Evolutionary conservation across 257 asterid species (phyloP), one percentile per base, ranked within the genome.

Genomic region (Thymus quinquecostatus): DNA sequence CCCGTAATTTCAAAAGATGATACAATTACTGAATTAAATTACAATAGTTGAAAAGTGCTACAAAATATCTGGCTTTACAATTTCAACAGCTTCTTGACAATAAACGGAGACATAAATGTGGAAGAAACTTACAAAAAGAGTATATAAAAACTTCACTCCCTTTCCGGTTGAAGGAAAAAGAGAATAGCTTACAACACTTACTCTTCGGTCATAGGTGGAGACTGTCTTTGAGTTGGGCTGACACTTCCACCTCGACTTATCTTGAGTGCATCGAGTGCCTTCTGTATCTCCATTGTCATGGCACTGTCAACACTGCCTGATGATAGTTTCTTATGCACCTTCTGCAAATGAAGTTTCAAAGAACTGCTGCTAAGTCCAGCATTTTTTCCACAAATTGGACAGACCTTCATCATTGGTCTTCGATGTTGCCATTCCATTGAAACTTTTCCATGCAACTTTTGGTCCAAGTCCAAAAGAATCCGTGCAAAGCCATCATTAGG

Each of bases 361-460:
- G 99, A 95, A 83, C 97, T 88, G 86, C 99, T 95, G 86, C 99
- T 95, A 75, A 95, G 71, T 33, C 99, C 99, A 27, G 99, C 95
- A 57, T 88, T 91, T 80, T 92, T 92, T 13, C 97, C 99, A 57
- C 99, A 95, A 55, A 95, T 92, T 2, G 99, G 97, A 66, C 99
- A 95, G 3, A 89, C 95, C 81, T 92, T 95, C 95, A 95, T 95
- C 60, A 75, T 71, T 64, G 99, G 99, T 59, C 85, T 83, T 30
- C 99, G 83, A 60, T 91, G 95, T 61, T 92, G 99, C 98, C 99
- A 95, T 72, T 95, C 98, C 99, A 95, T 95, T 0, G 99, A 95
- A 49, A 82, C 82, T 81, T 81, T 82, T 2, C 98, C 97, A 8
- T 95, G 89, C 86, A 95, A 72, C 80, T 83, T 83, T 58, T 68